phyloP scores from a whole-genome alignment of 305 asterid genomes.

The Vinca major region DNA sequence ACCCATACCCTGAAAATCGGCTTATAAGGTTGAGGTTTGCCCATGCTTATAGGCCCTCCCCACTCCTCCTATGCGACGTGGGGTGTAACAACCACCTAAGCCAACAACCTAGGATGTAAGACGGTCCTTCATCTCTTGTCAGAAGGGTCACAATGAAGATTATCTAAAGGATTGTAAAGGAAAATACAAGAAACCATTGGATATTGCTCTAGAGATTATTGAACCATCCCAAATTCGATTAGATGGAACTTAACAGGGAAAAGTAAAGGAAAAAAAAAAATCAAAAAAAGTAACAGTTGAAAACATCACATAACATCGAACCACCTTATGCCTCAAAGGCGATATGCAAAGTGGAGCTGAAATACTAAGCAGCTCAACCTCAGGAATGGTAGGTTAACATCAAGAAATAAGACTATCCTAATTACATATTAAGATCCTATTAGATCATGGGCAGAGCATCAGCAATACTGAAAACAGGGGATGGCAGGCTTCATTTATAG shows the following conservation, averaged over 20 bases:
- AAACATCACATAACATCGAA: neutral
- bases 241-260: neutral
- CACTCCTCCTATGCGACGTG: too few relatives aligned
- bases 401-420: neutral
- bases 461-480: neutral
- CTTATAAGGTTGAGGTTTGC: too few relatives aligned
- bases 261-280: too few relatives aligned
- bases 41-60: too few relatives aligned
- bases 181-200: neutral
- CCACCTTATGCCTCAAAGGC: neutral
- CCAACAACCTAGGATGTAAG: slow-evolving; percentile 73
- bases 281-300: too few relatives aligned
- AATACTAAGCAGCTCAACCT: neutral
- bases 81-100: too few relatives aligned
- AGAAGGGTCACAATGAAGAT: too few relatives aligned
- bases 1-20: too few relatives aligned
- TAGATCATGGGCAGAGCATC: neutral
- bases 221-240: neutral
- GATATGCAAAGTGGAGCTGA: neutral
- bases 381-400: neutral
- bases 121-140: slow-evolving; percentile 62
- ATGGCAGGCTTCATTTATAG: neutral
- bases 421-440: neutral
- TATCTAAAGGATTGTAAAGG: too few relatives aligned
- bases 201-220: neutral